Evolutionary conservation across 352 stramenopile species (phyloP), one percentile per base, ranked within the genome.

Genomic region (Phytopythium montanum): DNA sequence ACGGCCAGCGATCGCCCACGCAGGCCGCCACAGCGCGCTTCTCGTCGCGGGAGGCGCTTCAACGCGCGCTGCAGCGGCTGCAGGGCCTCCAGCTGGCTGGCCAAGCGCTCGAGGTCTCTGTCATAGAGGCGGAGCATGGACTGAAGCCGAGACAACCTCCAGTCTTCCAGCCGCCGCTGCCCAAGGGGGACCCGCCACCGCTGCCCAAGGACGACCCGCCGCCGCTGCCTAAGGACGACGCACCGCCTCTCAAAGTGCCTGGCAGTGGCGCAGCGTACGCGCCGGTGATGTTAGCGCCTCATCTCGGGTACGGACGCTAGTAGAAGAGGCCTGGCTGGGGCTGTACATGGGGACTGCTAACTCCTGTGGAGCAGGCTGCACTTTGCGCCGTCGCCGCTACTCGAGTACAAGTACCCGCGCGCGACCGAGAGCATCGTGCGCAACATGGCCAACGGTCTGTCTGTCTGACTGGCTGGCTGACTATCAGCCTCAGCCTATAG

Each of bases 321-420:
- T 36, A 10, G 31, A 36, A 3, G 39, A 96, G 88, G 19, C 68
- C n/a, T n/a, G n/a, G n/a, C n/a, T n/a, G n/a, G n/a, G n/a, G n/a
- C n/a, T n/a, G n/a, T n/a, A n/a, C n/a, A n/a, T n/a, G n/a, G n/a
- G n/a, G n/a, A n/a, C n/a, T n/a, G n/a, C n/a, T n/a, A n/a, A n/a
- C n/a, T n/a, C n/a, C n/a, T n/a, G 7, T 36, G 31, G 31, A 36
- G 5, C 44, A 96, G 88, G 19, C 68, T 96, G n/a, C 73, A 95
- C 58, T 95, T 90, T 50, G 80, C 85, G 14, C 83, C 88, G 29
- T 95, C 86, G 4, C 88, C 86, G 10, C 49, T 94, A 29, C 68
- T 96, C 2, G 81, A 83, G 61, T 96, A 96, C 77, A 93, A 93
- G 56, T 96, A 96, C 58, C 88, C 88, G 19, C 84, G 76, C 60